These are phyloP conservation scores for Pyrus hybrid DNA, from an alignment of 331 rosid genomes.

Conservation along the genomic window DNA sequence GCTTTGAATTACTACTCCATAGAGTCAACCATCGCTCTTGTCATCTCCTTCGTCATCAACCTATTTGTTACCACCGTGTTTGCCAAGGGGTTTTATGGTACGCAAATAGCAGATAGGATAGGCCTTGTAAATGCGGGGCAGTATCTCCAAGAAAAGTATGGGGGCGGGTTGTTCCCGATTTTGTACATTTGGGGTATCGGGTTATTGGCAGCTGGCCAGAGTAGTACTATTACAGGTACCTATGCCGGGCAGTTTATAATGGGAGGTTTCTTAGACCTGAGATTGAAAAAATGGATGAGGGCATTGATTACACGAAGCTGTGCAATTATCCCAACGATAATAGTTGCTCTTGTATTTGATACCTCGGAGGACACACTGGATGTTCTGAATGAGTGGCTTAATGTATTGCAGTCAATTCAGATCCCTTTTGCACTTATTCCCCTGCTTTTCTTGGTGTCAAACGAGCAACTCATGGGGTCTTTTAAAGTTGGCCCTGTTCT, in stretches of 20 bases:
- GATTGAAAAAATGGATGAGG: conserved; percentile 86
- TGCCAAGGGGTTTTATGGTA: conserved; percentile 80
- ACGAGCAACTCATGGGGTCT: conserved; percentile 84
- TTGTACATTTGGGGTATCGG: conserved; percentile 92
- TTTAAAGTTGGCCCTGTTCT: conserved; percentile 70
- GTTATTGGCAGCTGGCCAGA: conserved; percentile 90
- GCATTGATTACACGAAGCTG: conserved; percentile 82
- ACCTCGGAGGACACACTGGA: conserved; percentile 64
- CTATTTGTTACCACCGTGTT: conserved; percentile 85
- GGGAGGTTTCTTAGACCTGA: conserved; percentile 87
- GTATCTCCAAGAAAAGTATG: conserved; percentile 80
- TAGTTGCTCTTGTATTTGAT: conserved; percentile 75
- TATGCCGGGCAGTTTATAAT: conserved; percentile 97
- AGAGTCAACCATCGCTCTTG: conserved; percentile 75
- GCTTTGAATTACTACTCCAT: conserved; percentile 85
- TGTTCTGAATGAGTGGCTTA: conserved; percentile 88
- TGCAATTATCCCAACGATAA: conserved; percentile 81
- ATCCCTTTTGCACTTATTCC: conserved; percentile 97
- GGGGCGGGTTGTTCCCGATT: conserved; percentile 82
- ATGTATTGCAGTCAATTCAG: conserved; percentile 91
- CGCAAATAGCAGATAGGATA: conserved; percentile 59
- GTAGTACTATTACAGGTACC: conserved; percentile 96
- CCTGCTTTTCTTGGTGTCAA: conserved; percentile 83
- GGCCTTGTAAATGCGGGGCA: conserved; percentile 92
- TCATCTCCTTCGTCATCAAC: conserved; percentile 66